These are phyloP conservation scores for Sclerospora graminicola DNA, from an alignment of 352 stramenopile genomes.

Conservation along the genomic window DNA sequence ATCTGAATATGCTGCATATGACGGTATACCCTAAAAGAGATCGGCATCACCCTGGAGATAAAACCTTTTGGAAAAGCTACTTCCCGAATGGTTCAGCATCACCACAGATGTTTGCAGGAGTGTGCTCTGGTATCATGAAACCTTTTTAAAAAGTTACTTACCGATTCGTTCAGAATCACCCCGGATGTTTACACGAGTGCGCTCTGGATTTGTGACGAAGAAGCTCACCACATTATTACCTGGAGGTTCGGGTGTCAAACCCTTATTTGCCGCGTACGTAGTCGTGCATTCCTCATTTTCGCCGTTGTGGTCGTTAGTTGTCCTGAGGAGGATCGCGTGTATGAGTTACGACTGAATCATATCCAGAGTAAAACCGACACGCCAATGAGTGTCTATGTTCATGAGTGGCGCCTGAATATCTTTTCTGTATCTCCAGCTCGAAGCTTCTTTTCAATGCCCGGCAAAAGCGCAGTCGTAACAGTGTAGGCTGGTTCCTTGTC, in stretches of 20 bases:
- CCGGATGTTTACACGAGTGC: no score
- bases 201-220: constrained; percentile 74
- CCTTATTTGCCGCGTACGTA: constrained; percentile 37
- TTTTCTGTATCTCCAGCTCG: constrained; percentile 43
- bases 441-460: constrained; percentile 56
- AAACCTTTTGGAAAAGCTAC: constrained; percentile 25
- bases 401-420: constrained; percentile 40
- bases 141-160: no score
- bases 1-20: constrained; percentile 28
- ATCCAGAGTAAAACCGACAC: constrained; percentile 23
- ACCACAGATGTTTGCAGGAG: constrained; percentile 60
- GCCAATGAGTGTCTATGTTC: constrained; percentile 30
- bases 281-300: constrained; percentile 70
- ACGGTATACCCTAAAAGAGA: constrained; percentile 37
- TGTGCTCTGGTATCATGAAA: constrained; percentile 60
- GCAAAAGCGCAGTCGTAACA: constrained; percentile 6
- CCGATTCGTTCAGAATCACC: no score
- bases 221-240: constrained; percentile 68
- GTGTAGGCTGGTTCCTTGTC: constrained; percentile 11
- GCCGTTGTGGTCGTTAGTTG: constrained; percentile 54
- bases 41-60: constrained; percentile 31
- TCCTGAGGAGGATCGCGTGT: constrained; percentile 47
- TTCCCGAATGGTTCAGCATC: constrained; percentile 18
- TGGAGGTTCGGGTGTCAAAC: constrained; percentile 29
- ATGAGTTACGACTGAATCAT: constrained; percentile 54